phyloP scores from a whole-genome alignment of 495 filamentous ascomycete genomes.

The Neurospora sp. region DNA sequence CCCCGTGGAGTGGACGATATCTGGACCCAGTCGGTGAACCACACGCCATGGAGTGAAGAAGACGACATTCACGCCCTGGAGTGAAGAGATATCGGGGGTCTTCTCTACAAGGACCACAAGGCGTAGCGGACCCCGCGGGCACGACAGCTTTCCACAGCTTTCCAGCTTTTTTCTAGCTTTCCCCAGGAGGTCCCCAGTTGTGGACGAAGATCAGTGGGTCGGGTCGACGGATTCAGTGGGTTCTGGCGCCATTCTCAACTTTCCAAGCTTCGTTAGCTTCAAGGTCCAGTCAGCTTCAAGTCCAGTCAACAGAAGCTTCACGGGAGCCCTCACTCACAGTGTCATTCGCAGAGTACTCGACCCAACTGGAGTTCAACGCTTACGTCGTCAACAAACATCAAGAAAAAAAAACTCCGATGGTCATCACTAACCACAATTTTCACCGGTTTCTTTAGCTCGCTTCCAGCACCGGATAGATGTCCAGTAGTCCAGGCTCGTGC shows the following conservation, averaged over 20 bases:
- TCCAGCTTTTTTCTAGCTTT: background rate
- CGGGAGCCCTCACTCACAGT: background rate
- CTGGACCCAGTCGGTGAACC: background rate
- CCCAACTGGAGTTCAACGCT: background rate
- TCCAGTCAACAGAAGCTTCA: background rate
- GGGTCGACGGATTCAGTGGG: background rate
- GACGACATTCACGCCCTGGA: background rate
- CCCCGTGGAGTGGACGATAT: background rate
- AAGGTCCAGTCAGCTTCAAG: background rate
- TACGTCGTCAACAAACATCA: background rate
- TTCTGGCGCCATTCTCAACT: background rate
- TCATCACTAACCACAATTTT: background rate
- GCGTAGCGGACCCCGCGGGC: background rate
- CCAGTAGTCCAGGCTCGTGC: background rate
- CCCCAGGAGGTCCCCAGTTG: background rate
- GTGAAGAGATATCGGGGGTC: background rate
- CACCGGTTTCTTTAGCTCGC: background rate
- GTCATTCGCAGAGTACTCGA: background rate
- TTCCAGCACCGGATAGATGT: background rate
- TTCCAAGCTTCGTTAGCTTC: background rate
- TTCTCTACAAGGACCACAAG: background rate
- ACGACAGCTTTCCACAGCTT: too few relatives aligned
- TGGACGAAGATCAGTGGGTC: background rate
- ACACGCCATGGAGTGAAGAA: background rate
- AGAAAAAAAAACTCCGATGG: background rate